These are phyloP conservation scores for Neurospora sublineolata DNA, from an alignment of 495 filamentous ascomycete genomes.

Conservation along the genomic window DNA sequence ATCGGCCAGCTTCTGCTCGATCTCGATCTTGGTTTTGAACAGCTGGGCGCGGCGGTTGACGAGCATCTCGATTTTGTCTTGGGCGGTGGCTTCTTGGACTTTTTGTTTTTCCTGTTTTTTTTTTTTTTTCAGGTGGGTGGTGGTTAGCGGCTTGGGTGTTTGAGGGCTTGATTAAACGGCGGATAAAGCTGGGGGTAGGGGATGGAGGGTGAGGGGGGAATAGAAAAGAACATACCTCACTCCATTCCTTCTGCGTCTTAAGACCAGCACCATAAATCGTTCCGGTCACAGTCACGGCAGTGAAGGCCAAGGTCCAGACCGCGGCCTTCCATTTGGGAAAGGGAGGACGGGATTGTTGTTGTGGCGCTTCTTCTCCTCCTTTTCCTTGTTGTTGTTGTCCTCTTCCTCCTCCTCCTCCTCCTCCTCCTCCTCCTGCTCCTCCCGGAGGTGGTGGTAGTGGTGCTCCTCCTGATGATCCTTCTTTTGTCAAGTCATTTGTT, in stretches of 20 bases:
- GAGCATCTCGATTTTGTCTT: constrained; percentile 27
- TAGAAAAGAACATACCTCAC: constrained; percentile 17
- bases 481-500: not conserved
- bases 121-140: no score
- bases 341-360: constrained; percentile 10
- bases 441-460: not conserved
- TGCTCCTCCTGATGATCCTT: not conserved
- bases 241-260: constrained; percentile 38
- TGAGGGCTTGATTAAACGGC: not conserved
- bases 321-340: constrained; percentile 16
- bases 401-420: not conserved
- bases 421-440: not conserved
- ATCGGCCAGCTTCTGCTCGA: constrained; percentile 27
- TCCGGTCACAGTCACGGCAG: constrained; percentile 38
- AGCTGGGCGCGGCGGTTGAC: constrained; percentile 24
- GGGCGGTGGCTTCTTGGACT: constrained; percentile 17
- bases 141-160: not conserved
- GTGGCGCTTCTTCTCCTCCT: not conserved
- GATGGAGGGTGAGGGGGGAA: not conserved
- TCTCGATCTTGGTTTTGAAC: constrained; percentile 17
- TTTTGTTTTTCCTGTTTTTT: constrained; percentile 23
- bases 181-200: not conserved
- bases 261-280: constrained; percentile 47
- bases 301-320: constrained; percentile 36
- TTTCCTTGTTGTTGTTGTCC: not conserved